Conservation (phyloP, 225 moss, liverwort and hornwort species). For the Pleurozium schreberi region DNA sequence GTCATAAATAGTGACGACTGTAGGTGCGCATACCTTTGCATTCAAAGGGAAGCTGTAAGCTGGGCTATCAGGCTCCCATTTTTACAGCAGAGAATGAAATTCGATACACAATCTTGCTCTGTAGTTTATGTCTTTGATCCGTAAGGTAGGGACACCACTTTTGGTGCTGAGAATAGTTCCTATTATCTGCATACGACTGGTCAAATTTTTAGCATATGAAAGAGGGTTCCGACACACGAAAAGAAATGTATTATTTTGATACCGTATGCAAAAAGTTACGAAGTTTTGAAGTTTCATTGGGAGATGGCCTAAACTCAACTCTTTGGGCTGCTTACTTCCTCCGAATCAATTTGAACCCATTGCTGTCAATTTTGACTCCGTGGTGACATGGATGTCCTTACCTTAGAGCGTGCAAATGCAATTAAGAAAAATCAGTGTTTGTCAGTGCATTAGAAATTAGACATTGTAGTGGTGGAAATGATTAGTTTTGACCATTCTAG, state of each 20-base stretch:
- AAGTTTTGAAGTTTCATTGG: background rate
- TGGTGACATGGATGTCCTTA: background rate
- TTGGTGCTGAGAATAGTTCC: background rate
- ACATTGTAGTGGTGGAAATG: background rate
- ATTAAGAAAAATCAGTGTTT: background rate
- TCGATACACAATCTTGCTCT: background rate
- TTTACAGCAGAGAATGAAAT: background rate
- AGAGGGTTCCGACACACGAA: background rate
- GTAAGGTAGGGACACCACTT: background rate
- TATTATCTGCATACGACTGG: background rate
- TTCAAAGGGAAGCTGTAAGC: background rate
- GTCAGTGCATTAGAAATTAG: background rate
- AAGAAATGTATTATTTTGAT: too few species aligned
- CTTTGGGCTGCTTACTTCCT: background rate
- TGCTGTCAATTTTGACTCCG: background rate
- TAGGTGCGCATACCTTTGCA: background rate
- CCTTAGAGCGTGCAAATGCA: background rate
- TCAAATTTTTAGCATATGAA: background rate
- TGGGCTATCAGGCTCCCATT: background rate
- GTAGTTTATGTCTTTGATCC: background rate
- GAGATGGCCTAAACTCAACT: background rate
- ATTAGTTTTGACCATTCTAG: background rate
- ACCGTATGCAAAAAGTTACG: background rate
- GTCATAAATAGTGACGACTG: background rate
- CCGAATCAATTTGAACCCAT: too few species aligned